phyloP scores from a whole-genome alignment of 768 basidiomycete species.

The Paxillus rubicundulus region DNA sequence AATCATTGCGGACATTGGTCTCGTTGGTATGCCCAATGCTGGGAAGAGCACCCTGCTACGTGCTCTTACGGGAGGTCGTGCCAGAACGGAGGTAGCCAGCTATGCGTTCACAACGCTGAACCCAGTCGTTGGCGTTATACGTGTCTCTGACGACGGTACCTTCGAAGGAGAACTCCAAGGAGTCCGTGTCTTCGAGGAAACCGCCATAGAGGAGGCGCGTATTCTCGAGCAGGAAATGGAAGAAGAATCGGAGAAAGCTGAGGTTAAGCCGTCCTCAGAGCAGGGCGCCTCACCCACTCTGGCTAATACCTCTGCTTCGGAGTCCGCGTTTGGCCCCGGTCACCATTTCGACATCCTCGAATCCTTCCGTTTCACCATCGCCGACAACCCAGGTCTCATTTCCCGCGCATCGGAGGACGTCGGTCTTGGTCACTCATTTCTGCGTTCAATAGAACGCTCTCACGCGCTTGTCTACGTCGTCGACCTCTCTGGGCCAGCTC shows the following conservation, averaged over 20 bases:
- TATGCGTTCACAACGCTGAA: constrained; percentile 97
- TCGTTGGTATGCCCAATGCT: constrained; percentile 95
- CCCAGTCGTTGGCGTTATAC: constrained; percentile 88
- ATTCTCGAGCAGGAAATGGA: constrained; percentile 48
- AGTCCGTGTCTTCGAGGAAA: constrained; percentile 63
- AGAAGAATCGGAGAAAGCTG: neutral
- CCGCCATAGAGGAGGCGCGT: constrained; percentile 49
- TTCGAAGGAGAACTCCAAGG: constrained; percentile 60
- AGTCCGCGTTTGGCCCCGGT: constrained; percentile 33
- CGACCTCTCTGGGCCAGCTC: constrained; percentile 71
- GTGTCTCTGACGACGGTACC: constrained; percentile 75
- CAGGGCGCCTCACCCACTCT: neutral
- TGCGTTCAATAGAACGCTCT: constrained; percentile 90
- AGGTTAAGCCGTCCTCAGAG: constrained; percentile 1
- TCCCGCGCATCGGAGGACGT: constrained; percentile 81
- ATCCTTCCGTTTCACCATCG: constrained; percentile 87
- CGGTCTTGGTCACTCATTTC: constrained; percentile 91
- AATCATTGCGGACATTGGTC: constrained; percentile 88
- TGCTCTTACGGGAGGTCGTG: constrained; percentile 82
- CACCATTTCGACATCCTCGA: constrained; percentile 64
- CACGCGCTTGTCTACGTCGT: constrained; percentile 90
- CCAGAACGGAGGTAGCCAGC: constrained; percentile 79
- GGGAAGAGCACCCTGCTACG: constrained; percentile 90
- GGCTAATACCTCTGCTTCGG: constrained; percentile 20
- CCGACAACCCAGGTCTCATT: constrained; percentile 95